Evolutionary conservation across 2,329 filamentous ascomycete genomes (phyloP).

Genomic region (Ophiostoma sp.): DNA sequence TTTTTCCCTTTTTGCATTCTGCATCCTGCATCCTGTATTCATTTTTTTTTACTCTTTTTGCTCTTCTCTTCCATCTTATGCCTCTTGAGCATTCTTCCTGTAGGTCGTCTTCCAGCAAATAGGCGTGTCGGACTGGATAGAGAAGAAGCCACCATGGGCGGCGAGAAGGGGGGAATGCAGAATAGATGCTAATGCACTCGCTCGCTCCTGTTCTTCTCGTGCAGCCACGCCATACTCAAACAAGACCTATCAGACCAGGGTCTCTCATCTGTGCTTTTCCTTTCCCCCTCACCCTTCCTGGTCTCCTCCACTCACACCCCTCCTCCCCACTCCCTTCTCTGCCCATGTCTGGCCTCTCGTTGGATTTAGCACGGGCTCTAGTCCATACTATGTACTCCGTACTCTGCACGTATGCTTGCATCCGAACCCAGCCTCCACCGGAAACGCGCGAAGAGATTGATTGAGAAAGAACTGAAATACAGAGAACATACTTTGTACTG

Average conservation of each 20-base stretch:
- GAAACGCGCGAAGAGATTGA: neutral
- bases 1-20: neutral
- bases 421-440: neutral
- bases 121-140: neutral
- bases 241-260: slow-evolving; percentile 11
- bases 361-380: neutral
- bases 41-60: neutral
- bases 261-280: neutral
- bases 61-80: neutral
- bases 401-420: slow-evolving; percentile 3
- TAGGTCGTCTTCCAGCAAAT: slow-evolving; percentile 2
- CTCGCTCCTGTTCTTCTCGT: slow-evolving; percentile 15
- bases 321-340: slow-evolving; percentile 12
- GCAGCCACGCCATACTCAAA: slow-evolving; percentile 18
- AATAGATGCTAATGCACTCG: slow-evolving; percentile 16
- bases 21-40: neutral
- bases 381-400: neutral
- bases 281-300: slow-evolving; percentile 3
- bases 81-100: neutral
- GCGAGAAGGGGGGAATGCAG: neutral
- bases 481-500: neutral
- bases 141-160: neutral
- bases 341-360: neutral
- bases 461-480: neutral
- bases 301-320: slow-evolving; percentile 18